phyloP scores from a whole-genome alignment of 495 filamentous ascomycete genomes.

The Penicillium pancosmium region DNA sequence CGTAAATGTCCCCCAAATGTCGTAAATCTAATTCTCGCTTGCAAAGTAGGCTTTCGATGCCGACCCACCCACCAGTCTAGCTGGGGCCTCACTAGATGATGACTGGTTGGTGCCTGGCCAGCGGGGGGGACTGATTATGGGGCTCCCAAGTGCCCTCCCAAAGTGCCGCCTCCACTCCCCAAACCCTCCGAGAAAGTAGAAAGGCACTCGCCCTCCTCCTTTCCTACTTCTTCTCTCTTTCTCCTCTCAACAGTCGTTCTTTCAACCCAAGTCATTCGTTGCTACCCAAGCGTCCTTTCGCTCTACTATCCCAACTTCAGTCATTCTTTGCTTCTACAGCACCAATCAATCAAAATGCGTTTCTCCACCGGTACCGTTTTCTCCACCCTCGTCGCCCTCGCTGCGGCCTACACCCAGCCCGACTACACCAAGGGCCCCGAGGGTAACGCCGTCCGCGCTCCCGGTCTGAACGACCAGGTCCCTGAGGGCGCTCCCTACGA shows the following conservation, averaged over 20 bases:
- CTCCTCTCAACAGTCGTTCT: constrained; percentile 17
- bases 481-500: constrained; percentile 57
- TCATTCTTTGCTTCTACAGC: constrained; percentile 24
- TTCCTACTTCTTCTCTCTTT: constrained; percentile 27
- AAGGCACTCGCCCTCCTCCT: constrained; percentile 25
- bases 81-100: no score
- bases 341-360: constrained; percentile 50
- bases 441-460: constrained; percentile 61
- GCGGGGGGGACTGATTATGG: not conserved
- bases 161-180: not conserved
- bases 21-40: constrained; percentile 3
- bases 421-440: constrained; percentile 48
- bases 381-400: constrained; percentile 53
- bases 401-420: constrained; percentile 54
- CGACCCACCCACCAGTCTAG: not conserved
- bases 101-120: constrained; percentile 2
- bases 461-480: constrained; percentile 55
- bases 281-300: constrained; percentile 18
- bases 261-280: constrained; percentile 32
- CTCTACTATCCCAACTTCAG: constrained; percentile 22
- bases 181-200: constrained; percentile 6
- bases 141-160: not conserved
- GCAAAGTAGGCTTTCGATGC: constrained; percentile 3
- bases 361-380: constrained; percentile 49
- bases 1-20: not conserved